Percentiles rank a stretch among this genome's conserved stretches.
Evolutionary conservation across 2,329 filamentous ascomycete species (phyloP).

Genomic region (Aureobasidium sp.): DNA sequence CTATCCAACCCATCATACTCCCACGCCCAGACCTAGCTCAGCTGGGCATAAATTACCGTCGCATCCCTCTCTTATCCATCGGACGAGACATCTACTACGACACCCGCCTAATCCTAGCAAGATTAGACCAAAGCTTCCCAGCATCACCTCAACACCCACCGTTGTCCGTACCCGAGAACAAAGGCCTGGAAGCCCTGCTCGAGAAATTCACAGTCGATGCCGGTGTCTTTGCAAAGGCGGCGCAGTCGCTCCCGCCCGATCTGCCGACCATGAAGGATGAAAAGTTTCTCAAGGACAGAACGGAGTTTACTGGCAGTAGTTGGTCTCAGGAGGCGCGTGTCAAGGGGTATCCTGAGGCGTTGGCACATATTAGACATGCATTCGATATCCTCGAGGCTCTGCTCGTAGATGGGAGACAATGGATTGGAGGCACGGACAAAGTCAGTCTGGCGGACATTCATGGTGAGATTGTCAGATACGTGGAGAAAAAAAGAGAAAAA

Average conservation of each 20-base stretch:
- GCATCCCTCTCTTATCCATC: constrained; percentile 59
- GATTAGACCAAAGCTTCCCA: constrained; percentile 51
- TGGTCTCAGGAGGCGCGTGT: constrained; percentile 34
- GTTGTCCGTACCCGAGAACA: constrained; percentile 28
- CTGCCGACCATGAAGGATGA: constrained; percentile 48
- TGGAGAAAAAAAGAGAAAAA: neutral
- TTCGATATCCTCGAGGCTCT: constrained; percentile 54
- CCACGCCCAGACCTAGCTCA: constrained; percentile 56
- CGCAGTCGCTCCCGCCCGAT: constrained; percentile 48
- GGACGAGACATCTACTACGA: constrained; percentile 61
- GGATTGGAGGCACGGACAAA: constrained; percentile 47
- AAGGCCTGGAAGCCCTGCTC: constrained; percentile 47
- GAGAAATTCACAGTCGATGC: constrained; percentile 48
- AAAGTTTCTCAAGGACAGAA: constrained; percentile 51
- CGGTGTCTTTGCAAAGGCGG: constrained; percentile 46
- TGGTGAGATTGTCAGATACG: neutral
- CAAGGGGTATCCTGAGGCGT: constrained; percentile 44
- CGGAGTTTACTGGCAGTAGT: constrained; percentile 35
- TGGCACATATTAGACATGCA: constrained; percentile 45
- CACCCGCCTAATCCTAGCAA: constrained; percentile 57
- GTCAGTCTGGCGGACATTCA: constrained; percentile 60
- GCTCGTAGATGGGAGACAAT: constrained; percentile 56
- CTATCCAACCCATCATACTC: constrained; percentile 58
- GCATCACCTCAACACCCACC: constrained; percentile 18
- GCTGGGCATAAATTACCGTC: constrained; percentile 57